phyloP scores from a whole-genome alignment of 1,284 basidiomycete species.

The Baeospora myosura region DNA sequence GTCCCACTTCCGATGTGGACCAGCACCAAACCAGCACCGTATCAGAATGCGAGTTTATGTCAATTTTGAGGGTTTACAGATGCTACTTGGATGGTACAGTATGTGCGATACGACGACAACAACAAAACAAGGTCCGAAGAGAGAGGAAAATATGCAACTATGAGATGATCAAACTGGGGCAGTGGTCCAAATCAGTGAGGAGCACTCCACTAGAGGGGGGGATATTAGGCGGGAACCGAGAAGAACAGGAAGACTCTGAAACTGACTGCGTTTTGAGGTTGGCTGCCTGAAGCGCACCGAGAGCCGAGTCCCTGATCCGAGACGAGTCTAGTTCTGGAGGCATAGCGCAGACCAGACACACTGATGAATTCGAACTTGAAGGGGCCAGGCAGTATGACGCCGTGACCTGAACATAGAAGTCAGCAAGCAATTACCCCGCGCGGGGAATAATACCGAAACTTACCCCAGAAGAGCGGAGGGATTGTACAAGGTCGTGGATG shows the following conservation, averaged over 20 bases:
- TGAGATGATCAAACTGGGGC: slow-evolving; percentile 50
- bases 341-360: slow-evolving; percentile 48
- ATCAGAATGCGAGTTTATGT: no score
- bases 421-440: neutral
- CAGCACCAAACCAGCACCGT: no score
- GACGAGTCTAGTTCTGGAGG: slow-evolving; percentile 30
- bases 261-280: slow-evolving; percentile 40
- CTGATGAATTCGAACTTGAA: slow-evolving; percentile 48
- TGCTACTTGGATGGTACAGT: no score
- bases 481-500: slow-evolving; percentile 55
- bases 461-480: slow-evolving; percentile 56
- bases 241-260: no score
- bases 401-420: slow-evolving; percentile 33
- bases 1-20: no score
- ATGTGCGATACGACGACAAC: no score
- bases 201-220: slow-evolving; percentile 36
- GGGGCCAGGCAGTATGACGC: slow-evolving; percentile 58
- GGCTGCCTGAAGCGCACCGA: slow-evolving; percentile 38
- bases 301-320: slow-evolving; percentile 33
- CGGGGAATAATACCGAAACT: slow-evolving; percentile 18
- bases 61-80: no score
- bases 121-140: no score
- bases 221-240: no score
- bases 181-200: slow-evolving; percentile 43
- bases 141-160: no score